Evolutionary conservation across 2,329 filamentous ascomycete species (phyloP), one percentile per base, ranked within the genome.

Genomic region (Exophiala bonariae): DNA sequence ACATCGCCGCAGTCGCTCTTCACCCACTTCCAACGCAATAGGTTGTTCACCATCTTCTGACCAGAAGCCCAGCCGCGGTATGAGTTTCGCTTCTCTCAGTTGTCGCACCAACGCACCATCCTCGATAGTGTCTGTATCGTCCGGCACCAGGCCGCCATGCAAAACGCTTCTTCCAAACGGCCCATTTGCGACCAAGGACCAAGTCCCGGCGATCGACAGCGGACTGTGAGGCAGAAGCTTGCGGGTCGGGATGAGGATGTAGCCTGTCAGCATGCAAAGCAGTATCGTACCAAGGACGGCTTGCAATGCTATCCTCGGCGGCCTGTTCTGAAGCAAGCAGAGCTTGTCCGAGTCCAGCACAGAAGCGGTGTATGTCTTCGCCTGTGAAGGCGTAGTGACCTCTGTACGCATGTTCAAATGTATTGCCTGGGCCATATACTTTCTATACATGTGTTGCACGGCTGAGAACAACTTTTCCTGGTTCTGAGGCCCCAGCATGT

Each of bases 381-480:
- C 31, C 31, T 33, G 31, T 33, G 31, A 33, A 33, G 31, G 31
- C 31, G 31, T 33, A 4, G 31, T 33, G 6, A 36, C 17, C 3
- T 17, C 8, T 13, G 4, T 23, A 13, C 47, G 46, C 33, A 53
- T 43, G 20, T 50, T 46, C 13, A 41, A 17, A 33, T 42, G 38
- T 39, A 53, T 45, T 7, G 45, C 50, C 35, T 53, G 47, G n/a
- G 50, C 45, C 50, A 53, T 53, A 37, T 49, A 53, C 16, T 28
- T 20, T 23, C 50, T 16, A 26, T 53, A 53, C 9, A 38, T 39
- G 26, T 42, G 20, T 16, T 20, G 39, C 19, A 50, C 40, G 14
- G 36, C 37, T 14, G 13, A 17, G 11, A 32, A 33, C 20, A 47
- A 26, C 10, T 31, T 26, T 7, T 26, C 18, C 13, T 40, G 17